phyloP scores from a whole-genome alignment of 371 early-diverging fungal species.

The Apophysomyces variabilis region DNA sequence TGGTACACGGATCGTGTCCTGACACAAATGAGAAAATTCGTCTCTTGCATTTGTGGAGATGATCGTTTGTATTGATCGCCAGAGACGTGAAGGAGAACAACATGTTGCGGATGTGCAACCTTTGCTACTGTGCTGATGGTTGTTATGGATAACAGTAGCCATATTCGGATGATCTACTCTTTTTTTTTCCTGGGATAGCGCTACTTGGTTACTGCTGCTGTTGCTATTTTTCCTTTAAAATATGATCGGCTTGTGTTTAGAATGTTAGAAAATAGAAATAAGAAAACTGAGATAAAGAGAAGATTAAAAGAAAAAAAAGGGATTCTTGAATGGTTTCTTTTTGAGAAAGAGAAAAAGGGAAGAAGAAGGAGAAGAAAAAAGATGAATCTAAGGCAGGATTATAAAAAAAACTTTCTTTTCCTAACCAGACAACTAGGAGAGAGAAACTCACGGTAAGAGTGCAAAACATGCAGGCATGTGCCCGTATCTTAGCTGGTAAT shows the following conservation, averaged over 20 bases:
- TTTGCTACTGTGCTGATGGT: conserved; percentile 30
- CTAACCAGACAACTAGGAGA: conserved; percentile 18
- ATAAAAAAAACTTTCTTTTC: conserved; percentile 13
- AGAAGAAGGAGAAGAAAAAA: background rate
- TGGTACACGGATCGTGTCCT: conserved; percentile 16
- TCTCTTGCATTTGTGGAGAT: conserved; percentile 33
- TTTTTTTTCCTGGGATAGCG: background rate
- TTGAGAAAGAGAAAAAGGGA: conserved; percentile 14
- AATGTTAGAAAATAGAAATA: background rate
- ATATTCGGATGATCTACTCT: background rate
- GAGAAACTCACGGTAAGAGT: background rate
- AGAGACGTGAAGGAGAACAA: conserved; percentile 32
- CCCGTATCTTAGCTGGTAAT: conserved; percentile 8
- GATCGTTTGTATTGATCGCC: conserved; percentile 37
- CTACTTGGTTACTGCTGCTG: background rate
- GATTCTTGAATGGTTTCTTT: background rate
- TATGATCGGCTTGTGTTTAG: background rate
- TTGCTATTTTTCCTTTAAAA: background rate
- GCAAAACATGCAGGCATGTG: conserved; percentile 21
- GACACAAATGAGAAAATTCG: conserved; percentile 29
- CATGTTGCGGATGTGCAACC: conserved; percentile 32
- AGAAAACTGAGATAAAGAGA: conserved; percentile 9
- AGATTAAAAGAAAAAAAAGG: conserved; percentile 9
- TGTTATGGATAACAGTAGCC: conserved; percentile 19
- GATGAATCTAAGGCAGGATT: background rate